Percentiles rank a stretch among this genome's conserved stretches.
Conservation (phyloP, 495 filamentous ascomycete species). For the Lophiostoma macrostomum region DNA sequence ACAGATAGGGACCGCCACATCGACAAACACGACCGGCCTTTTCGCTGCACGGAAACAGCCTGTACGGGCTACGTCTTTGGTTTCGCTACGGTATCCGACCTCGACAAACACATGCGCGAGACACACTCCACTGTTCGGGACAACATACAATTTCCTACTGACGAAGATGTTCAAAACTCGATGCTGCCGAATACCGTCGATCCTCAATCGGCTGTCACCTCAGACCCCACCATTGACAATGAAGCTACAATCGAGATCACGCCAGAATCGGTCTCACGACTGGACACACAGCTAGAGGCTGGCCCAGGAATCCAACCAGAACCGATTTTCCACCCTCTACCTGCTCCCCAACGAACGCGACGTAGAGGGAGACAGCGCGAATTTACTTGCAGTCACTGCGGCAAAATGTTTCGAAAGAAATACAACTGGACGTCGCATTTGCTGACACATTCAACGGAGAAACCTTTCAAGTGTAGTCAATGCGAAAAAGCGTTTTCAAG, state of each 20-base stretch:
- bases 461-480: not conserved
- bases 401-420: not conserved
- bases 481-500: not conserved
- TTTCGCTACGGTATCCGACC: not conserved
- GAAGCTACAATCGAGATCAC: no score
- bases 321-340: not conserved
- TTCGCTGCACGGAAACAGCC: not conserved
- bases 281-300: no score
- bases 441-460: not conserved
- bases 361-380: not conserved
- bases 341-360: not conserved
- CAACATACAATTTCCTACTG: not conserved
- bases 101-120: constrained; percentile 1
- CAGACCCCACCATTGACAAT: no score
- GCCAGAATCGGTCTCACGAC: no score
- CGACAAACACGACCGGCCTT: constrained; percentile 14
- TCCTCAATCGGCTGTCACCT: no score
- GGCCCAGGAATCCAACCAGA: not conserved
- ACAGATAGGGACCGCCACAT: constrained; percentile 9
- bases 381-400: not conserved
- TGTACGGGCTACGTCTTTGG: constrained; percentile 10
- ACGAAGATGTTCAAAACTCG: not conserved
- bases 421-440: constrained; percentile 1
- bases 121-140: not conserved
- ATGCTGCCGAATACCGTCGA: no score